Evolutionary conservation across 495 filamentous ascomycete species (phyloP), one percentile per base, ranked within the genome.

Genomic region (Daldinia concentrica): DNA sequence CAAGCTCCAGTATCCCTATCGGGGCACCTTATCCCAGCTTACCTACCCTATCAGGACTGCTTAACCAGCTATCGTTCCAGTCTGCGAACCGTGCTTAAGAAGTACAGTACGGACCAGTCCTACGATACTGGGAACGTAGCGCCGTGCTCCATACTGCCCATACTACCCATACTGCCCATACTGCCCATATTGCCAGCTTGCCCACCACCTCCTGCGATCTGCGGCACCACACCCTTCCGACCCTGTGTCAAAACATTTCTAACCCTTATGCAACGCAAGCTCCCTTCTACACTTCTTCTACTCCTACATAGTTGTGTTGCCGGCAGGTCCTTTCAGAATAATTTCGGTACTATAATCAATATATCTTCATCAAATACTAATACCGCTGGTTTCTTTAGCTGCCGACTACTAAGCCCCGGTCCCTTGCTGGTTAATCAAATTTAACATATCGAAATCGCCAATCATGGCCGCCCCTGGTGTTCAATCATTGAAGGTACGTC

Each of bases 401-500:
- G 14, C 29, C 68, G 29, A 61, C 37, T 70, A 11, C 39, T 34
- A 41, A 6, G 27, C 56, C 56, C 26, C 26, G 26, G 22, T 76
- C 57, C 67, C 52, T 54, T 56, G 56, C 51, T 50, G 30, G 32
- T 68, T 52, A 58, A 60, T 63, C 64, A 15, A 59, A 48, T 58
- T 43, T 37, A 37, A 32, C 58, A 41, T 56, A 64, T 36, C 67
- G 48, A 71, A 54, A 58, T 57, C 57, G 67, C 64, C 67, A 59
- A 81, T 69, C 65, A 88, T 88, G 86, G 82, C 85, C 66, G 79
- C 81, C 69, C 84, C 82, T 58, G 83, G 82, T 60, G 83, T 84
- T 60, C 84, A 87, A 74, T 87, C 85, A 61, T 81, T 88, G 76
- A 88, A 88, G 85, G 86, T 87, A 79, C 64, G 83, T 76, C 57